Percentiles rank a stretch among this genome's conserved stretches.
phyloP scores from a whole-genome alignment of 371 early-diverging fungal genomes.

The Capniomyces stellatus region DNA sequence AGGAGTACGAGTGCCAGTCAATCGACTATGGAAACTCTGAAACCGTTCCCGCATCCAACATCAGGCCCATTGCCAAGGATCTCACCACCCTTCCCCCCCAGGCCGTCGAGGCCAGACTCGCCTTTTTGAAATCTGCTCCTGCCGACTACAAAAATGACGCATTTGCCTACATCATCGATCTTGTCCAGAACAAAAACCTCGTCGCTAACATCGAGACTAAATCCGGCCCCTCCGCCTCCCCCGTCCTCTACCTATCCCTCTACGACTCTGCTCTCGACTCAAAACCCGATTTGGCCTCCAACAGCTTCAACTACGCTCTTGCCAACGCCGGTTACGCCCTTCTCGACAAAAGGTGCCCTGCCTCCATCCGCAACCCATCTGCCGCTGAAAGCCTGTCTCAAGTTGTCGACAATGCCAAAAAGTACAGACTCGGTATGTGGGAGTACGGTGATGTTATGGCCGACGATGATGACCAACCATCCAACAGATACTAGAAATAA shows the following conservation, averaged over 20 bases:
- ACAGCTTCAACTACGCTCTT: slow-evolving; percentile 58
- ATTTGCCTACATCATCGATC: slow-evolving; percentile 39
- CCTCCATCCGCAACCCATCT: slow-evolving; percentile 32
- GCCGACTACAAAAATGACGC: slow-evolving; percentile 66
- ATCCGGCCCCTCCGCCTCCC: slow-evolving; percentile 21
- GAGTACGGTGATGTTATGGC: slow-evolving; percentile 77
- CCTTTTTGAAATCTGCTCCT: slow-evolving; percentile 43
- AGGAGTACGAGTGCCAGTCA: slow-evolving; percentile 50
- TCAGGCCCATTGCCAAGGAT: slow-evolving; percentile 42
- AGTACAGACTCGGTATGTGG: slow-evolving; percentile 55
- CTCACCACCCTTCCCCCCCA: slow-evolving; percentile 51
- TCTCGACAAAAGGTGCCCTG: slow-evolving; percentile 36
- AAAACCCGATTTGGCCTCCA: slow-evolving; percentile 33
- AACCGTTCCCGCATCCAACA: slow-evolving; percentile 30
- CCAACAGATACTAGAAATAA: no score
- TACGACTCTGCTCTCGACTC: slow-evolving; percentile 36
- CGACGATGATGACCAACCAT: slow-evolving; percentile 56
- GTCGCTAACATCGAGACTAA: slow-evolving; percentile 55
- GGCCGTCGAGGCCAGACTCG: slow-evolving; percentile 65
- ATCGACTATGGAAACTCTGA: slow-evolving; percentile 88
- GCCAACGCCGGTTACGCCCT: slow-evolving; percentile 58
- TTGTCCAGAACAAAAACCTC: slow-evolving; percentile 47
- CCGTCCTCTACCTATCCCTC: slow-evolving; percentile 44
- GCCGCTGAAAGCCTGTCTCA: slow-evolving; percentile 7
- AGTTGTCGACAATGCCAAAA: slow-evolving; percentile 34